Percentiles rank a stretch among this genome's conserved stretches.
Evolutionary conservation across 805 yeast species (phyloP).

Genomic region (Scheffersomyces ergatensis): DNA sequence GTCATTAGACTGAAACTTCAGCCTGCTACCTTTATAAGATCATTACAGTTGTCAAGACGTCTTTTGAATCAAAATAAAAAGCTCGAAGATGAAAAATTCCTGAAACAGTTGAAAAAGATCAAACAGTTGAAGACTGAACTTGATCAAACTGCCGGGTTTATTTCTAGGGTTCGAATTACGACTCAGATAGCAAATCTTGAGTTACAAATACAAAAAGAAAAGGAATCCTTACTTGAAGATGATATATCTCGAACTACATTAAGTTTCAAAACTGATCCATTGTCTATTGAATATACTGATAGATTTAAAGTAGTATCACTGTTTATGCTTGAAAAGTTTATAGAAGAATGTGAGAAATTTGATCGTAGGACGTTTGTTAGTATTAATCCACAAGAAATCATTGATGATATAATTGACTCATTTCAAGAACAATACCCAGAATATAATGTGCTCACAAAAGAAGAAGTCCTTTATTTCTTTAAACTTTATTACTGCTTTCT

Average conservation of each 20-base stretch:
- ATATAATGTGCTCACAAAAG: constrained; percentile 15
- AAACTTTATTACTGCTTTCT: constrained; percentile 27
- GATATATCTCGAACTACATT: constrained; percentile 14
- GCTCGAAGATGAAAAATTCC: constrained; percentile 16
- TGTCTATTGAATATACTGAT: constrained; percentile 11
- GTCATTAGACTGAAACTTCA: background rate
- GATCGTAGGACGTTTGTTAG: constrained; percentile 1
- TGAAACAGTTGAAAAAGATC: constrained; percentile 19
- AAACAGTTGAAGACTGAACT: constrained; percentile 20
- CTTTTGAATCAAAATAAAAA: background rate
- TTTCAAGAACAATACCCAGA: constrained; percentile 19
- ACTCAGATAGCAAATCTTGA: constrained; percentile 21
- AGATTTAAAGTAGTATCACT: constrained; percentile 13
- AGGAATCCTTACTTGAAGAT: constrained; percentile 10
- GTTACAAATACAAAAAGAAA: constrained; percentile 17
- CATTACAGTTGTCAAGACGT: background rate
- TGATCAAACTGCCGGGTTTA: constrained; percentile 17
- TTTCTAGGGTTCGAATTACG: constrained; percentile 20
- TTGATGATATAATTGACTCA: constrained; percentile 16
- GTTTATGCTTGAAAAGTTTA: constrained; percentile 22
- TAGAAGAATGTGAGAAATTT: constrained; percentile 20
- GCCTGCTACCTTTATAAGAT: background rate
- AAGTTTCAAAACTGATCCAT: constrained; percentile 16
- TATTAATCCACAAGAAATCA: constrained; percentile 16
- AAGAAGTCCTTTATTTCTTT: constrained; percentile 24